Evolutionary conservation across 129 eudicot species (phyloP).

Genomic region (Flaveria brownii): DNA sequence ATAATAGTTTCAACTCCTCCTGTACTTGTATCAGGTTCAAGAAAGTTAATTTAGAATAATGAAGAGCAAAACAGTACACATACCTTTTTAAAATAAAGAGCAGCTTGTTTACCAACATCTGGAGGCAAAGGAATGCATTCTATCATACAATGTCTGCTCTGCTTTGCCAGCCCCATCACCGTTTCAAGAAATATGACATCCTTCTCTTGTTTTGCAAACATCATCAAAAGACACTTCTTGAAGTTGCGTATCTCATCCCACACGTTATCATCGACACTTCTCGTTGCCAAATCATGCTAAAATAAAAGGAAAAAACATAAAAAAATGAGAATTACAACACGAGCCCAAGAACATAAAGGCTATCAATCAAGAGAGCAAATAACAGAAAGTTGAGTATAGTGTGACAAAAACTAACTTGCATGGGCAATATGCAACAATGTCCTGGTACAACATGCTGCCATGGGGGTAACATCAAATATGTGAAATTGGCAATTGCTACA

Average conservation of each 20-base stretch:
- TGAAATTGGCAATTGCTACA: constrained; percentile 84
- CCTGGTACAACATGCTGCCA: constrained; percentile 82
- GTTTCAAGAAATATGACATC: constrained; percentile 84
- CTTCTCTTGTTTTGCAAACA: constrained; percentile 88
- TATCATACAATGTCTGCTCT: constrained; percentile 81
- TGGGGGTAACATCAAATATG: constrained; percentile 78
- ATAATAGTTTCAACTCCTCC: neutral
- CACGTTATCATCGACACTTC: constrained; percentile 78
- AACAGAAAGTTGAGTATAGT: neutral
- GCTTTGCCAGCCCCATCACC: constrained; percentile 74
- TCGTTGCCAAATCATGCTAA: constrained; percentile 84
- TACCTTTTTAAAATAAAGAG: constrained; percentile 91
- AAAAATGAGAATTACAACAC: neutral
- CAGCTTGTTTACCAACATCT: constrained; percentile 74
- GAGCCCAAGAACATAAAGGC: neutral
- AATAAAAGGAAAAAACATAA: neutral
- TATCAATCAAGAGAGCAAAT: no score
- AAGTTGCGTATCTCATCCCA: constrained; percentile 93
- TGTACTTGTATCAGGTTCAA: neutral
- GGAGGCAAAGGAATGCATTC: constrained; percentile 91
- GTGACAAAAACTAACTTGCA: constrained; percentile 59
- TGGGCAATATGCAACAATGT: constrained; percentile 85
- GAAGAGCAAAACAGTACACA: neutral
- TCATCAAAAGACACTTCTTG: constrained; percentile 87
- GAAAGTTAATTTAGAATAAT: neutral